Evolutionary conservation across 225 moss, liverwort and hornwort genomes (phyloP).

Genomic region (Anthoceros angustus): DNA sequence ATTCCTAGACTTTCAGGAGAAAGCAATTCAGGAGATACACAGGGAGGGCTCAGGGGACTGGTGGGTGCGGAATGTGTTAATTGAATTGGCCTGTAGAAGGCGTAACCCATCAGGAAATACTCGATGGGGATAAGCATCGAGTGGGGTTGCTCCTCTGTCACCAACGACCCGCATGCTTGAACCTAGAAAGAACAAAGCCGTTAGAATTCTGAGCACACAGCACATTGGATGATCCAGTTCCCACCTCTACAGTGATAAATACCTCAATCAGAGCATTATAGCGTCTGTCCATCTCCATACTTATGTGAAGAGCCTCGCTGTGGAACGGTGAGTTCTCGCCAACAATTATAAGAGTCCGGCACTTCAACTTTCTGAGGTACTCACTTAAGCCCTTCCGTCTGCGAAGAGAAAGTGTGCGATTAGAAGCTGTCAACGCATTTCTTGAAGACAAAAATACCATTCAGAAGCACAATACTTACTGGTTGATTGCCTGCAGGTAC

Average conservation of each 20-base stretch:
- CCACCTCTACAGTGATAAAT: background rate
- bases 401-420: background rate
- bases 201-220: background rate
- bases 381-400: slow-evolving; percentile 55
- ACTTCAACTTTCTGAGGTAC: slow-evolving; percentile 49
- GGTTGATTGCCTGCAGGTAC: slow-evolving; percentile 73
- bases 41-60: slow-evolving; percentile 77
- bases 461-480: slow-evolving; percentile 19
- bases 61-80: slow-evolving; percentile 57
- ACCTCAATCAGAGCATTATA: slow-evolving; percentile 92
- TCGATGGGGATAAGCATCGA: slow-evolving; percentile 91
- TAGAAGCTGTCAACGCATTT: background rate
- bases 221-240: background rate
- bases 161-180: slow-evolving; percentile 82
- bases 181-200: slow-evolving; percentile 29
- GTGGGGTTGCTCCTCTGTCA: slow-evolving; percentile 87
- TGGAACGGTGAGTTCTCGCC: slow-evolving; percentile 90
- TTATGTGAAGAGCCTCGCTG: slow-evolving; percentile 62
- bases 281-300: slow-evolving; percentile 70
- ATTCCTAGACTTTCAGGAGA: slow-evolving; percentile 84
- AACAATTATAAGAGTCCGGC: slow-evolving; percentile 74
- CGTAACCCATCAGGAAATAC: slow-evolving; percentile 81
- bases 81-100: slow-evolving; percentile 60
- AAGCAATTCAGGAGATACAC: slow-evolving; percentile 71
- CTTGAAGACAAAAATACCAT: background rate